These are phyloP conservation scores for Hygrophila difformis DNA, from an alignment of 257 asterid genomes.

Conservation along the genomic window DNA sequence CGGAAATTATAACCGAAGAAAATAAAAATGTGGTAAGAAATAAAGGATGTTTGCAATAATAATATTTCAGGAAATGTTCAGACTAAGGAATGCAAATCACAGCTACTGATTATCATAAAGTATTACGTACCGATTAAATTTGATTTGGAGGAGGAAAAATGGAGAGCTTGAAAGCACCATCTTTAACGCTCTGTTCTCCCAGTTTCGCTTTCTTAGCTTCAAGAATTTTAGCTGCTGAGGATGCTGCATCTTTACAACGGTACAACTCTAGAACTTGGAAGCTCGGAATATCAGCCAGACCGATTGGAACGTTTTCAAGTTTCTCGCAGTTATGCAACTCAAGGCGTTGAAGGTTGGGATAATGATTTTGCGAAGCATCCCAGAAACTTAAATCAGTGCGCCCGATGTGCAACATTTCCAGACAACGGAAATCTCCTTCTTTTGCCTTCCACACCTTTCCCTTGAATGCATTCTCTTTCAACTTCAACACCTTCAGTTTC, in stretches of 20 bases:
- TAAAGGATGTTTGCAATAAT: too few species aligned
- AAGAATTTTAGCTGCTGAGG: slow-evolving; percentile 29
- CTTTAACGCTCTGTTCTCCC: slow-evolving; percentile 8
- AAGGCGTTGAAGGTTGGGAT: slow-evolving; percentile 31
- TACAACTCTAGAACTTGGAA: slow-evolving; percentile 29
- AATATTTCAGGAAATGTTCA: too few species aligned
- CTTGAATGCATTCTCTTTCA: slow-evolving; percentile 20
- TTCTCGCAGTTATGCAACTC: slow-evolving; percentile 23
- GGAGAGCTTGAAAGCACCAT: slow-evolving; percentile 28
- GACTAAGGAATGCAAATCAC: too few species aligned
- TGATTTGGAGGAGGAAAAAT: slow-evolving; percentile 34
- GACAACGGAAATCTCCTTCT: slow-evolving; percentile 15
- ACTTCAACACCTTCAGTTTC: slow-evolving; percentile 23
- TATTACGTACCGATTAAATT: too few species aligned
- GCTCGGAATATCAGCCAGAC: slow-evolving; percentile 29
- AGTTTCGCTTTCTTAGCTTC: background rate
- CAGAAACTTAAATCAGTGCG: slow-evolving; percentile 31
- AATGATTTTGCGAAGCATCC: slow-evolving; percentile 30
- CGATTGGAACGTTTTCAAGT: slow-evolving; percentile 24
- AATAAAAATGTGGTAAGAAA: too few species aligned
- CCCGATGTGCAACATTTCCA: slow-evolving; percentile 28
- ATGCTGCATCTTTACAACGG: slow-evolving; percentile 22
- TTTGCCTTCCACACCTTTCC: slow-evolving; percentile 21
- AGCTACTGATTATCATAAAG: too few species aligned
- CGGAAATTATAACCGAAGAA: too few species aligned